A percentile compares a stretch with the other conserved stretches of the same genome.
phyloP scores from a whole-genome alignment of 768 basidiomycete species.

The Panellus pusillus region DNA sequence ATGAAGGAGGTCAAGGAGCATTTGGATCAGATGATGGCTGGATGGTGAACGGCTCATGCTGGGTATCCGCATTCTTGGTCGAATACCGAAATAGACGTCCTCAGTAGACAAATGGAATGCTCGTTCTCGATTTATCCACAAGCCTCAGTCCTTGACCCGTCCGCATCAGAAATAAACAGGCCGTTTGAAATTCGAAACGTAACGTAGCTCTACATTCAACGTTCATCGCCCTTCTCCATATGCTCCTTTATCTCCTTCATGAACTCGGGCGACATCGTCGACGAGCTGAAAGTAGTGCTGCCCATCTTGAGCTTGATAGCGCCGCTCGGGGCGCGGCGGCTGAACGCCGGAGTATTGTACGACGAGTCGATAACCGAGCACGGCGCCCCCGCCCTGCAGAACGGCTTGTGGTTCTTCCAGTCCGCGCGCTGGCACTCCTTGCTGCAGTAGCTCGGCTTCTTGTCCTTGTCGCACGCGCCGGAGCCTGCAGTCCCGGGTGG shows the following conservation, averaged over 20 bases:
- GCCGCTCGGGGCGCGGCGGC: neutral
- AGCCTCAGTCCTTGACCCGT: too few relatives aligned
- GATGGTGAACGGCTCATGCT: too few relatives aligned
- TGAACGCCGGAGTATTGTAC: neutral
- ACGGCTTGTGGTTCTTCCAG: conserved; percentile 38
- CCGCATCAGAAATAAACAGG: too few relatives aligned
- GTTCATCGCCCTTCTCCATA: neutral
- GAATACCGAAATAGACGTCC: too few relatives aligned
- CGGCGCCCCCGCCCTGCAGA: conserved; percentile 31
- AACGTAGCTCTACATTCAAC: neutral
- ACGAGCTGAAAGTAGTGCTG: neutral
- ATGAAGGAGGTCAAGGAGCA: too few relatives aligned
- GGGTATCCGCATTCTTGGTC: too few relatives aligned
- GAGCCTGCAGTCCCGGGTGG: conserved; percentile 1
- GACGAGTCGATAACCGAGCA: conserved; percentile 30
- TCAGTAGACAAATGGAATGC: too few relatives aligned
- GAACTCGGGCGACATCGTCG: neutral
- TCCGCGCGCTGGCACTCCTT: conserved; percentile 22
- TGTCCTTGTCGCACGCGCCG: conserved; percentile 18
- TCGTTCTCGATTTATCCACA: too few relatives aligned
- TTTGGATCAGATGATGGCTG: too few relatives aligned
- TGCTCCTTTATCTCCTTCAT: neutral
- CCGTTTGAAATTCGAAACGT: too few relatives aligned
- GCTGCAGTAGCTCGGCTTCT: conserved; percentile 20
- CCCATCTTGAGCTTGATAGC: neutral